Evolutionary conservation across 1,284 basidiomycete genomes (phyloP).

Genomic region (Boletellus deceptivus): DNA sequence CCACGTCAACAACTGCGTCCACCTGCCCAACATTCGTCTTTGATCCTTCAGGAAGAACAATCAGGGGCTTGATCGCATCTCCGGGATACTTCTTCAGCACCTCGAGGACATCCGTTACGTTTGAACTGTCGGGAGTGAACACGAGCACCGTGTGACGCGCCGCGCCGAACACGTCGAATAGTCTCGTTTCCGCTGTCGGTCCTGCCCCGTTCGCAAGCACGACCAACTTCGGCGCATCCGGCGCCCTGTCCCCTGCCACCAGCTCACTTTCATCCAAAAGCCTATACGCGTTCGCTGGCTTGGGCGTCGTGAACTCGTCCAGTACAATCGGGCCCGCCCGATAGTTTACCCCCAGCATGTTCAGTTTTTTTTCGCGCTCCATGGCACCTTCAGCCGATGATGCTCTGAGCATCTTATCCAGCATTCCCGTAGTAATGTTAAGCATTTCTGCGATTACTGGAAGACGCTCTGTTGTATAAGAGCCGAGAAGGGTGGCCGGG

Average conservation of each 20-base stretch:
- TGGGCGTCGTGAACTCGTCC: slow-evolving; percentile 19
- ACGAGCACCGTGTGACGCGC: slow-evolving; percentile 24
- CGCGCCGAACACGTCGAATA: slow-evolving; percentile 28
- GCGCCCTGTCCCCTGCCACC: slow-evolving; percentile 21
- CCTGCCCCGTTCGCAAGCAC: background rate
- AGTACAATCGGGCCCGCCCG: slow-evolving; percentile 33
- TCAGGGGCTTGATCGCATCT: background rate
- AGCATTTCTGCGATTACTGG: slow-evolving; percentile 42
- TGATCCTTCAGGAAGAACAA: slow-evolving; percentile 16
- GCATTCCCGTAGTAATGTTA: slow-evolving; percentile 19
- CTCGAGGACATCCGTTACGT: slow-evolving; percentile 7
- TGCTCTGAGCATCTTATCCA: background rate
- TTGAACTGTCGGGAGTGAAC: slow-evolving; percentile 13
- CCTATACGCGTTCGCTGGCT: slow-evolving; percentile 15
- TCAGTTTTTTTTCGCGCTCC: slow-evolving; percentile 16
- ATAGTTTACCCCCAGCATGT: slow-evolving; percentile 37
- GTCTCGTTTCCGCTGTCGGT: background rate
- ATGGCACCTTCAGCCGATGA: background rate
- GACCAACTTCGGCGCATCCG: slow-evolving; percentile 18
- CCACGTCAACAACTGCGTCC: slow-evolving; percentile 14
- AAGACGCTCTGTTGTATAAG: slow-evolving; percentile 37
- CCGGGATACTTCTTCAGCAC: slow-evolving; percentile 2
- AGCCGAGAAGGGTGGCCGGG: slow-evolving; percentile 32
- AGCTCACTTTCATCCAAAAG: slow-evolving; percentile 10
- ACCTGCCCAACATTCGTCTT: background rate